A percentile compares a stretch with the other conserved stretches of the same genome.
Evolutionary conservation across 106 monocot genomes (phyloP).

Genomic region (Ottelia alismoides): DNA sequence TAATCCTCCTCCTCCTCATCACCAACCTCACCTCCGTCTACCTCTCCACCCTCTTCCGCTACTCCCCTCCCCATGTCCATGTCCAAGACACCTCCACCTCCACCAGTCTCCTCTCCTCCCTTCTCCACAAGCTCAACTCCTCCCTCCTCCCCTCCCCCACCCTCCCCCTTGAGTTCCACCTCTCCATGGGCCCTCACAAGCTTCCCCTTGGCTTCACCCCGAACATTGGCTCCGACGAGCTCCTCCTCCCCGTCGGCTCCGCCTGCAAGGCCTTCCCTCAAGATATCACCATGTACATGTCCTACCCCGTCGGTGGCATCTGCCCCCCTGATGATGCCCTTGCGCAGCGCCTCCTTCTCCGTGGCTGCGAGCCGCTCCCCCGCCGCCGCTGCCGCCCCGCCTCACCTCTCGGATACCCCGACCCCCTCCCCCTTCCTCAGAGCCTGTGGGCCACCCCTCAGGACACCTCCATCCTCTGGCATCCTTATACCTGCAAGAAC

Average conservation of each 20-base stretch:
- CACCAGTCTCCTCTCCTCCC: background rate
- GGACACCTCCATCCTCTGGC: constrained; percentile 59
- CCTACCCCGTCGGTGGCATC: constrained; percentile 33
- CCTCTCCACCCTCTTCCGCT: constrained; percentile 12
- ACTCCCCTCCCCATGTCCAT: constrained; percentile 12
- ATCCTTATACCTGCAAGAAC: constrained; percentile 71
- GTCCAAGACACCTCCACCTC: background rate
- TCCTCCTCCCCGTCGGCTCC: constrained; percentile 29
- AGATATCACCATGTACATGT: constrained; percentile 41
- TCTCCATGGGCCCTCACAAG: constrained; percentile 34
- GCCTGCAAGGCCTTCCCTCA: constrained; percentile 32
- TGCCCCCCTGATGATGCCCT: constrained; percentile 50
- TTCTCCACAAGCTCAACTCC: constrained; percentile 36
- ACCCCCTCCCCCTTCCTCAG: constrained; percentile 39
- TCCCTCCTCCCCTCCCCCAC: constrained; percentile 23
- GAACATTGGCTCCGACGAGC: constrained; percentile 29
- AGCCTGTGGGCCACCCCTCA: constrained; percentile 54
- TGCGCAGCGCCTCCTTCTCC: constrained; percentile 40
- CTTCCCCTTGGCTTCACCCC: constrained; percentile 18
- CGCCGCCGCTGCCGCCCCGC: constrained; percentile 57
- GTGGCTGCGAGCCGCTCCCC: constrained; percentile 67
- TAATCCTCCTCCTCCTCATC: constrained; percentile 26
- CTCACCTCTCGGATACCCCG: constrained; percentile 23
- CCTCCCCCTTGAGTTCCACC: constrained; percentile 36
- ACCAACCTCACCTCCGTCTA: constrained; percentile 36